Evolutionary conservation across 371 early-diverging fungal genomes (phyloP), one percentile per base, ranked within the genome.

Genomic region (Dichotomocladium elegans): DNA sequence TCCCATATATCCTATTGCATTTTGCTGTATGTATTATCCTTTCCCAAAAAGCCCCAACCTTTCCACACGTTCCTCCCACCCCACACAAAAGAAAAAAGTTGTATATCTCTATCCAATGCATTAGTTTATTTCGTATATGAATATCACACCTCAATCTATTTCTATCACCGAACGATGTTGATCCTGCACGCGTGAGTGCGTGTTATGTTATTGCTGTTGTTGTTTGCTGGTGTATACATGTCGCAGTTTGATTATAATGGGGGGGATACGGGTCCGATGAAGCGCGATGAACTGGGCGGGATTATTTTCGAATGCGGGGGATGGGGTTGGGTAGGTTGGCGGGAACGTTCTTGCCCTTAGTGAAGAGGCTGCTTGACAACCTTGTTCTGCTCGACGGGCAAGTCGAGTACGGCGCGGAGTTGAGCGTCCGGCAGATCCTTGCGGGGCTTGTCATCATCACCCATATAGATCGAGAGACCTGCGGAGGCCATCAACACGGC

Each of bases 401-500:
- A 58, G 25, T 63, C 67, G 28, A 78, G 60, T 5, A 72, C 67
- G 27, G 74, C 72, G 44, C 66, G 66, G 19, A 78, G 60, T 40
- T 74, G 78, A 35, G 70, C 60, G 61, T 74, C 73, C 9, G 75
- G 73, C 6, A 40, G 42, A 33, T 66, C 59, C 30, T 64, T 63
- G 10, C 55, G 63, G 12, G 63, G 61, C 19, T 72, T 71, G 0
- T 64, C 62, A 31, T 71, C 72, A 17, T 60, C 60, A 28, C 60
- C 60, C 45, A 70, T 58, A 42, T 74, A 71, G 12, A 78, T 66
- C 1, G 78, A 74, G 17, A 78, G 28, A 53, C 72, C 70, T 37
- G 78, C 78, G 3, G 78, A 78, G 1, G 71, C 72, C 74, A 78
- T 70, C 47, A 78, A 49, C 11, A 78, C 74, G 26, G 67, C 74